phyloP scores from a whole-genome alignment of 306 rosid genomes.

The Ormosia emarginata region DNA sequence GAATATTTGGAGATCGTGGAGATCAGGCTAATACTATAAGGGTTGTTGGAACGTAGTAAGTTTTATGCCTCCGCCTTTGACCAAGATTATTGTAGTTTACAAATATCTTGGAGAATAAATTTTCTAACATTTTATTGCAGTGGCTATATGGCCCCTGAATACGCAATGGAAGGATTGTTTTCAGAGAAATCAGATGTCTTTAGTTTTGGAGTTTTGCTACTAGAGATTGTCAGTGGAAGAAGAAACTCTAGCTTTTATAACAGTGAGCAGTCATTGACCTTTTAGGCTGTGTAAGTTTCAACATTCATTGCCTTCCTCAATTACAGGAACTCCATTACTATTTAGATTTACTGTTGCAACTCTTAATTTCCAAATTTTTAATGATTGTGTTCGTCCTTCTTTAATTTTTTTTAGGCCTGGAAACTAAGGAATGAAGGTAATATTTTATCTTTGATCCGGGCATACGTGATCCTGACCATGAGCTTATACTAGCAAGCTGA shows the following conservation, averaged over 20 bases:
- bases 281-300: constrained; percentile 23
- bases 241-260: constrained; percentile 32
- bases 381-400: not conserved
- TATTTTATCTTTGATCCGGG: not conserved
- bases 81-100: not conserved
- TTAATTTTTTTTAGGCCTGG: constrained; percentile 26
- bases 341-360: no score
- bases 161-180: constrained; percentile 39
- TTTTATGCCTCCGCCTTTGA: not conserved
- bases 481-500: not conserved
- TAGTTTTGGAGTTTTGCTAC: constrained; percentile 31
- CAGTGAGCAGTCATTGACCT: constrained; percentile 22
- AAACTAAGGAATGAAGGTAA: constrained; percentile 29
- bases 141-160: constrained; percentile 40
- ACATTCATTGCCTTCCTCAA: not conserved
- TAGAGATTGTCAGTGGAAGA: constrained; percentile 34
- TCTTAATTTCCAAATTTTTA: not conserved
- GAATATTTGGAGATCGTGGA: constrained; percentile 21
- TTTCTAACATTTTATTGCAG: not conserved
- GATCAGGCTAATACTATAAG: constrained; percentile 30
- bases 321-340: not conserved
- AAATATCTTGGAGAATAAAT: not conserved
- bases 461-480: not conserved
- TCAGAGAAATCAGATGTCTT: constrained; percentile 39
- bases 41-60: constrained; percentile 40